Base-by-base conservation (phyloP, 768 basidiomycete genomes). In the Porphyrellus cyaneotinctus region DNA sequence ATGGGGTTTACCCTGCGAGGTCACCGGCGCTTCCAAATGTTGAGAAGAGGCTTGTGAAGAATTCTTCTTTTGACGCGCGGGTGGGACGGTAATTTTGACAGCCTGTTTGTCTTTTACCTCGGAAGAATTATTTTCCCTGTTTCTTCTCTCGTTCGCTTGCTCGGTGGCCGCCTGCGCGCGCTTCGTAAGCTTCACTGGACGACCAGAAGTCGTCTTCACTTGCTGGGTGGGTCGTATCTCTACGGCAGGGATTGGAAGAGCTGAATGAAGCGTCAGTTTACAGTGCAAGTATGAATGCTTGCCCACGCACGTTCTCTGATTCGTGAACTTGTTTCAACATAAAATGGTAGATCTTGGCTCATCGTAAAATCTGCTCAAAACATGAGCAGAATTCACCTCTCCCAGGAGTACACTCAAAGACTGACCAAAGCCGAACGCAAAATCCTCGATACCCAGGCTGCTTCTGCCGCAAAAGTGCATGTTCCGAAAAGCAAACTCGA, bases 271-370 rank as follows among this genome's bases (percentile, higher is more conserved):
- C 6, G 43, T 66, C 39, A 65, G 48, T 48, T 12, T 24, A 51
- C 30, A 15, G 6, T 18, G 2, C 17, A 43, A 23, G 41, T 14
- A 35, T n/a, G 17, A 38, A 43, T 41, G 13, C 30, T 38, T 18
- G 33, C n/a, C 9, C 13, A 13, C 65, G 24, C 47, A 70, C 67
- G 56, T 58, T 68, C 38, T 50, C 67, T 58, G 32, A 68, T 54
- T 33, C 31, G 62, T 23, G 60, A 64, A 42, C 58, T 54, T 22
- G 66, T 57, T 22, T 70, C 60, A 1, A 59, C 66, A 30, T 51
- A 54, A 49, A 68, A 68, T 11, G 69, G 66, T 15, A 68, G 26
- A 20, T 68, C 62, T 14, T 70, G 66, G 49, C 64, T 70, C 62
- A 68, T 68, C 28, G 26, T 52, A 32, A 68, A 64, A 37, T 68